Base-by-base conservation (phyloP, 257 asterid species). In the Haberlea rhodopensis region DNA sequence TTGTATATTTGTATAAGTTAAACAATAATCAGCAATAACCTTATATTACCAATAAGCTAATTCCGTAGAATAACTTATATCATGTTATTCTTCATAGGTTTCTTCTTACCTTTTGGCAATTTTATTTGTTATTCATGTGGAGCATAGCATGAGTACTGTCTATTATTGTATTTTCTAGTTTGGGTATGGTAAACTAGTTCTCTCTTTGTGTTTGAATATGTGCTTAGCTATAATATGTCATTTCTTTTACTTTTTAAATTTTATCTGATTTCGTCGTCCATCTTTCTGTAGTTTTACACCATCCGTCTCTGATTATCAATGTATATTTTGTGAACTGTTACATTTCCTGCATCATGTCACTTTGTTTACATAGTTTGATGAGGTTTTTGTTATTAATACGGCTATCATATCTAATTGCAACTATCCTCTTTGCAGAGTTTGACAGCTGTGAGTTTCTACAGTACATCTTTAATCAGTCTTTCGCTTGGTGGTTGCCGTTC, bases 401-500 rank as follows among this genome's bases (percentile, higher is more conserved):
- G 21, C 2, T 20, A 6, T 43, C 48, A 27, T 65, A 34, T 63
- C 76, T 73, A 22, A 78, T 53, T 75, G 49, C 75, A 31, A 34
- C 40, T 46, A 1, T 73, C 53, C 56, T 67, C 37, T 40, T 60
- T 71, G 62, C 99, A 94, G 97, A 85, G 96, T 80, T 88, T 94
- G 91, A 94, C 95, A 2, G 68, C 80, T 57, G 95, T 85, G 71
- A 77, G 83, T 58, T 83, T 94, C 81, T 62, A 62, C 63, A 90
- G 95, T 69, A 79, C 88, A 18, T 86, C 97, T 61, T 78, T 94
- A 63, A 79, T 80, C 65, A 78, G 83, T 78, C 95, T 94, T 32
- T 94, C 99, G 61, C 97, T 94, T 73, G 87, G 89, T 66, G 97
- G 95, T 80, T 94, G 97, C 67, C 97, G 95, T 76, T 95, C 85